A percentile compares a stretch with the other conserved stretches of the same genome.
These are phyloP conservation scores for Blastobotrys buckinghamii DNA, from an alignment of 1,139 yeast species.

Conservation along the genomic window DNA sequence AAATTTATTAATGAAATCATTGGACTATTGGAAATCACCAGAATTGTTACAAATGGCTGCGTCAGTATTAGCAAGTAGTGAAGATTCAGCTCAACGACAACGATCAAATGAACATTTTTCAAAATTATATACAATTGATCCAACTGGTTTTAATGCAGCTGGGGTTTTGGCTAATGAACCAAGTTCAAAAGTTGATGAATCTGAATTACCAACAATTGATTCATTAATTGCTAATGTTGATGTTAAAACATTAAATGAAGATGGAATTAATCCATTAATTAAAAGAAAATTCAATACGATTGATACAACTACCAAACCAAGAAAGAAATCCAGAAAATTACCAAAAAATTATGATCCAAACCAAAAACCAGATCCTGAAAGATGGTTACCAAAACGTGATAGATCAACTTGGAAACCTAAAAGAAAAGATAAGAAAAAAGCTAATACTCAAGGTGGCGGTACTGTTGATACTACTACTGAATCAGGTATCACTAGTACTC, in stretches of 20 bases:
- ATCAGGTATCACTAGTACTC: slow-evolving; percentile 30
- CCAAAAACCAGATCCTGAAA: slow-evolving; percentile 53
- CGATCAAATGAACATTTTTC: slow-evolving; percentile 14
- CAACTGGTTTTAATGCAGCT: slow-evolving; percentile 15
- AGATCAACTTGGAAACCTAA: slow-evolving; percentile 79
- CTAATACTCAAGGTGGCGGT: slow-evolving; percentile 61
- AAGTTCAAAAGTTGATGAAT: slow-evolving; percentile 17
- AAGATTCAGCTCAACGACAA: slow-evolving; percentile 9
- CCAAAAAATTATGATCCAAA: slow-evolving; percentile 40
- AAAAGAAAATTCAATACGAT: slow-evolving; percentile 17
- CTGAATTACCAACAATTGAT: slow-evolving; percentile 16
- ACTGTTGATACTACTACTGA: slow-evolving; percentile 46
- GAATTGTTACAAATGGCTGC: slow-evolving; percentile 27
- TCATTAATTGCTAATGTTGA: slow-evolving; percentile 40
- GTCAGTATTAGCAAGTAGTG: slow-evolving; percentile 16
- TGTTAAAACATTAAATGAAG: slow-evolving; percentile 35
- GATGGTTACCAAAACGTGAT: slow-evolving; percentile 89
- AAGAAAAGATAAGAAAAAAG: slow-evolving; percentile 42
- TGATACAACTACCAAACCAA: slow-evolving; percentile 12
- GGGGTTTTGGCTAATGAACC: slow-evolving; percentile 23
- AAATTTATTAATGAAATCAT: slow-evolving; percentile 22
- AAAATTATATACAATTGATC: slow-evolving; percentile 9
- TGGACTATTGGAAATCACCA: slow-evolving; percentile 18
- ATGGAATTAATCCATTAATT: slow-evolving; percentile 38
- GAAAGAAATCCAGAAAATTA: slow-evolving; percentile 38